Evolutionary conservation across 306 rosid species (phyloP).

Genomic region (Trichosanthes truncata): DNA sequence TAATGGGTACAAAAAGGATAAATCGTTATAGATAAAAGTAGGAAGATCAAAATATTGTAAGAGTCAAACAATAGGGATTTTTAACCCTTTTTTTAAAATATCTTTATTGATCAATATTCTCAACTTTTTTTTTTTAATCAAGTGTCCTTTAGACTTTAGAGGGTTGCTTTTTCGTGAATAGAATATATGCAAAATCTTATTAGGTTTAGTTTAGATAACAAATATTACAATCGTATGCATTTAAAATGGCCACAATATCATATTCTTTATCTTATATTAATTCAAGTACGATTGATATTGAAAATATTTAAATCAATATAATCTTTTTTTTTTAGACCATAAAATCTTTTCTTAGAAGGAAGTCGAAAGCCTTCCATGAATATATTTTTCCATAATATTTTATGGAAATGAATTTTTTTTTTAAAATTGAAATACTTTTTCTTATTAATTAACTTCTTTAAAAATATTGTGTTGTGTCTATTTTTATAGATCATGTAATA

Average conservation of each 20-base stretch:
- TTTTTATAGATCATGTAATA: too few species aligned
- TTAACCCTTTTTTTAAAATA: not conserved
- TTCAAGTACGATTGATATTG: not conserved
- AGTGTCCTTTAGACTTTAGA: slow-evolving; percentile 3
- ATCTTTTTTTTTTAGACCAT: not conserved
- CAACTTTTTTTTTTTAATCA: not conserved
- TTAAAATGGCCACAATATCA: not conserved
- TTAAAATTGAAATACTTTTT: too few species aligned
- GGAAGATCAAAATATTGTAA: not conserved
- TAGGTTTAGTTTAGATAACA: not conserved
- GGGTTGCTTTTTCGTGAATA: not conserved
- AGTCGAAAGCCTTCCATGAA: not conserved
- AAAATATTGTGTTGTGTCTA: too few species aligned
- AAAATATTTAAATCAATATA: not conserved
- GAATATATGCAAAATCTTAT: slow-evolving; percentile 11
- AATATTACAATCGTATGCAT: not conserved
- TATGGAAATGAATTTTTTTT: not conserved
- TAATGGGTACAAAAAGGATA: too few species aligned
- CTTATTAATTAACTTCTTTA: too few species aligned
- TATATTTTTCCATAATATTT: not conserved
- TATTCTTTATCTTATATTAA: not conserved
- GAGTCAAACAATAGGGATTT: not conserved
- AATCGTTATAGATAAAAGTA: not conserved
- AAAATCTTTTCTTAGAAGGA: not conserved
- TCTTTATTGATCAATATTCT: not conserved